A percentile compares a stretch with the other conserved stretches of the same genome.
These are phyloP conservation scores for Lactarius deliciosus DNA, from an alignment of 768 basidiomycete genomes.

Conservation along the genomic window DNA sequence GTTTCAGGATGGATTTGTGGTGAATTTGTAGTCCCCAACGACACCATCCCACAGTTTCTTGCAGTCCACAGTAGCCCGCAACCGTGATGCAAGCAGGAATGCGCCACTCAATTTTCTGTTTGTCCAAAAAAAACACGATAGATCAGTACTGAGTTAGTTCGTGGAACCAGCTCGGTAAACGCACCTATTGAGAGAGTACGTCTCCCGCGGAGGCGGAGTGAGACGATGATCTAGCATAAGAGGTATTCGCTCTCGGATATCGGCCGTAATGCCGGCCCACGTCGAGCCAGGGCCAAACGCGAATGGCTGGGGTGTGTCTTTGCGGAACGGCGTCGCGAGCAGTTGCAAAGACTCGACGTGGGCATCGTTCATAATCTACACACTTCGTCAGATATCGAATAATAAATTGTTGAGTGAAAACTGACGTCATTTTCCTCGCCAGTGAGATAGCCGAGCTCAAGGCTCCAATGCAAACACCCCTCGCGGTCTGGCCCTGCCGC, in stretches of 20 bases:
- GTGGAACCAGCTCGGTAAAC: constrained; percentile 25
- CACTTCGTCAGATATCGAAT: background rate
- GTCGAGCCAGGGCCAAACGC: constrained; percentile 65
- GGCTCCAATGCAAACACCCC: constrained; percentile 69
- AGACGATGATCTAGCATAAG: constrained; percentile 86
- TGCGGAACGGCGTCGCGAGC: constrained; percentile 82
- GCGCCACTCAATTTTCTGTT: constrained; percentile 78
- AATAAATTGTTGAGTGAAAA: background rate
- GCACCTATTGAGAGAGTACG: constrained; percentile 89
- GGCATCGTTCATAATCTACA: constrained; percentile 78
- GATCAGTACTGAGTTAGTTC: background rate
- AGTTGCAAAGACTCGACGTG: constrained; percentile 82
- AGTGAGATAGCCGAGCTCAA: constrained; percentile 85
- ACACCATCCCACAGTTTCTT: constrained; percentile 73
- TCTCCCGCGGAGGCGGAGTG: constrained; percentile 91
- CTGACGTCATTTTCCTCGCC: constrained; percentile 81
- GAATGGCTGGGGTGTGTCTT: constrained; percentile 65
- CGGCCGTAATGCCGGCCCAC: constrained; percentile 71
- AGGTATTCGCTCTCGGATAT: constrained; percentile 81
- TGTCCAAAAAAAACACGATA: background rate
- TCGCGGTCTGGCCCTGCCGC: constrained; percentile 68
- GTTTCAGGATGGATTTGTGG: constrained; percentile 23
- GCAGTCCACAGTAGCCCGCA: constrained; percentile 75
- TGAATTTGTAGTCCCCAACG: constrained; percentile 42
- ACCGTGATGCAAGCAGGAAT: constrained; percentile 72